phyloP scores from a whole-genome alignment of 208 protist genomes.

The Naegleria lovaniensis region DNA sequence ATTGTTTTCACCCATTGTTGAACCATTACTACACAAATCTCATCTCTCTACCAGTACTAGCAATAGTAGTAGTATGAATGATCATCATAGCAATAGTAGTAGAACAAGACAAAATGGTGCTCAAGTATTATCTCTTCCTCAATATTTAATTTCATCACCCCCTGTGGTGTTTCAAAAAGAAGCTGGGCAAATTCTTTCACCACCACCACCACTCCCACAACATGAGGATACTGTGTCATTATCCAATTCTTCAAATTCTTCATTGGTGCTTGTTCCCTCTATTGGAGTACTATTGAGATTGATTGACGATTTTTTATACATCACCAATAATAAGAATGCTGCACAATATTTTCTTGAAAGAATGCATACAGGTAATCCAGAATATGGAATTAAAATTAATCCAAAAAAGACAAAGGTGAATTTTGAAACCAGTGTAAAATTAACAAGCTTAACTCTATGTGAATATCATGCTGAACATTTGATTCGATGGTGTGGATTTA shows the following conservation, averaged over 20 bases:
- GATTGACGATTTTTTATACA: conserved; percentile 23
- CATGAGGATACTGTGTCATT: not conserved
- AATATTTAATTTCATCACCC: not conserved
- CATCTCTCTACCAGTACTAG: not conserved
- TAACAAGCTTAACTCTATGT: not conserved
- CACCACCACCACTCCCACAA: not conserved
- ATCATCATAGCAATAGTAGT: not conserved
- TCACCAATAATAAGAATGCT: not conserved
- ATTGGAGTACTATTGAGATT: not conserved
- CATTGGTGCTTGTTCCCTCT: not conserved
- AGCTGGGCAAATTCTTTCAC: not conserved
- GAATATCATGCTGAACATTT: not conserved
- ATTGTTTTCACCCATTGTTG: no score
- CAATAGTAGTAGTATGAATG: not conserved
- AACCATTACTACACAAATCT: no score
- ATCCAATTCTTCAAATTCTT: not conserved
- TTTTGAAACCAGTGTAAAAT: not conserved
- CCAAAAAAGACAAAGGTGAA: not conserved
- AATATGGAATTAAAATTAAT: not conserved
- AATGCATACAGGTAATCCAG: not conserved
- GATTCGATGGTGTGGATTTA: conserved; percentile 17
- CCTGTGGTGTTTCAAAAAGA: not conserved
- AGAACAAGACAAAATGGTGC: not conserved
- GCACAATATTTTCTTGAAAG: not conserved
- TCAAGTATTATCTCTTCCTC: no score